Conservation (phyloP, 2,329 filamentous ascomycete species). For the Macrophomina pseudophaseolina region DNA sequence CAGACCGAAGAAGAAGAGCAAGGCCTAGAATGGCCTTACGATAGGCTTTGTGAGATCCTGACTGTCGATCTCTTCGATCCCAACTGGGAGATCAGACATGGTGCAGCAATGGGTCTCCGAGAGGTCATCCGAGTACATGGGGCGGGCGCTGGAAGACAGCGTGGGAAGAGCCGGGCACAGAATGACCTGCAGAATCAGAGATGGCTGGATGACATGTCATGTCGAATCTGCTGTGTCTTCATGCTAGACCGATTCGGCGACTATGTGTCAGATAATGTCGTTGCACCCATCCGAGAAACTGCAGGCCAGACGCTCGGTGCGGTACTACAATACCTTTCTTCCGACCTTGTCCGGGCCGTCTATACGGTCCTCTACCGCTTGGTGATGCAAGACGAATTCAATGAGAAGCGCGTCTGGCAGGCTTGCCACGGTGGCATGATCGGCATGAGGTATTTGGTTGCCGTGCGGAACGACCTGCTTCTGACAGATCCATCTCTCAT, state of each 20-base stretch:
- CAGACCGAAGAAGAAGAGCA: slow-evolving; percentile 77
- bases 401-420: slow-evolving; percentile 81
- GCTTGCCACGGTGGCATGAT: slow-evolving; percentile 99
- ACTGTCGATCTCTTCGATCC: slow-evolving; percentile 92
- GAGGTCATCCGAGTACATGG: slow-evolving; percentile 94
- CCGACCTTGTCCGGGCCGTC: slow-evolving; percentile 78
- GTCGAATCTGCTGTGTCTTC: slow-evolving; percentile 90
- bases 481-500: slow-evolving; percentile 83
- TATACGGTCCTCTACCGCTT: slow-evolving; percentile 86
- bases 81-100: slow-evolving; percentile 94
- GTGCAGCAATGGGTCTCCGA: slow-evolving; percentile 91
- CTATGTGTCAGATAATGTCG: slow-evolving; percentile 95
- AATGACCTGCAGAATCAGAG: slow-evolving; percentile 80
- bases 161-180: slow-evolving; percentile 70
- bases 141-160: slow-evolving; percentile 78
- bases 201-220: slow-evolving; percentile 96
- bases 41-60: slow-evolving; percentile 90
- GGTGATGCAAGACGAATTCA: slow-evolving; percentile 87
- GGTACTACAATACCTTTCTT: slow-evolving; percentile 80
- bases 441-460: slow-evolving; percentile 90
- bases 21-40: slow-evolving; percentile 90
- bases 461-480: slow-evolving; percentile 89
- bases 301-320: slow-evolving; percentile 93
- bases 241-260: slow-evolving; percentile 98
- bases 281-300: slow-evolving; percentile 93